Percentiles rank a stretch among this genome's conserved stretches.
These are phyloP conservation scores for Cytospora leucostoma DNA, from an alignment of 2,329 filamentous ascomycete species.

Conservation along the genomic window DNA sequence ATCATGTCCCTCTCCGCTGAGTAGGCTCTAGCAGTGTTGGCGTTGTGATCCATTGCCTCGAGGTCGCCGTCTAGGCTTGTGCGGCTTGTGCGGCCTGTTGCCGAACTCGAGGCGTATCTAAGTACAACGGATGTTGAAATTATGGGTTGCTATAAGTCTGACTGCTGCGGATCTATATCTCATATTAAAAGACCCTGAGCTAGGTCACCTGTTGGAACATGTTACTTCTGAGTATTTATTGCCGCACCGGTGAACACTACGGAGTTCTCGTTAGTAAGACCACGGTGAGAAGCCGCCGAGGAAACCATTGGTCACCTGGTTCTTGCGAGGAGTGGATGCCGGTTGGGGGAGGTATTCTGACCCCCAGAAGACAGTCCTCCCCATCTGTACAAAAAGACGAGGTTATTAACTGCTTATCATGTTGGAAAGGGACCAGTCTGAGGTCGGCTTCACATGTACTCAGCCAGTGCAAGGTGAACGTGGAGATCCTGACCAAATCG, in stretches of 20 bases:
- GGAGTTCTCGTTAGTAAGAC: background rate
- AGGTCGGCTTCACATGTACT: background rate
- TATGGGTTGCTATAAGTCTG: background rate
- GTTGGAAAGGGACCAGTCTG: background rate
- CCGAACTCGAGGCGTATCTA: background rate
- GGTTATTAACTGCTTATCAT: background rate
- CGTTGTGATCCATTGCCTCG: background rate
- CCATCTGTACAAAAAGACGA: constrained; percentile 10
- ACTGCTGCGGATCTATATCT: background rate
- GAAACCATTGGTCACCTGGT: background rate
- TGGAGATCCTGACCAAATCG: constrained; percentile 52
- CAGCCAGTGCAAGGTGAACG: constrained; percentile 1
- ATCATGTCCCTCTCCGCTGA: background rate
- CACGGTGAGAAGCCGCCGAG: background rate
- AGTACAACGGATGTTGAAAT: background rate
- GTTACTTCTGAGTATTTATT: background rate
- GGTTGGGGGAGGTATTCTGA: background rate
- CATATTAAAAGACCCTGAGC: background rate
- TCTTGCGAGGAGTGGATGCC: constrained; percentile 1
- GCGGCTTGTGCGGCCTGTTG: background rate
- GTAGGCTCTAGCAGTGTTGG: no score
- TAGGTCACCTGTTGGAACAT: background rate
- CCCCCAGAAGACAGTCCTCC: background rate
- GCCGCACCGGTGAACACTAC: background rate
- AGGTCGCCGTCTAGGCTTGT: background rate